phyloP scores from a whole-genome alignment of 148 eudicot species.

The Polygonum maritimum region DNA sequence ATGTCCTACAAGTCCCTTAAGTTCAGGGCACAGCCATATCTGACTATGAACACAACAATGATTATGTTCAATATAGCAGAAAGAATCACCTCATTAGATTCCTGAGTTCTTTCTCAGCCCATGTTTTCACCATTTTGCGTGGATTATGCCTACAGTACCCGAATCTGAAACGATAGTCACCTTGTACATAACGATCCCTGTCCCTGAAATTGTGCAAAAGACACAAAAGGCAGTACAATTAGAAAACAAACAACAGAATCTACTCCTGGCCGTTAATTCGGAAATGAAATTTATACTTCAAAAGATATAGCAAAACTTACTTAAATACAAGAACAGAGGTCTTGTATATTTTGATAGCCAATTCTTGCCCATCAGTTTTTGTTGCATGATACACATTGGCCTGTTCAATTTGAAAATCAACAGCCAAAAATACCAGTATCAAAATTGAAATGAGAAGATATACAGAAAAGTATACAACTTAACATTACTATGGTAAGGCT shows the following conservation, averaged over 20 bases:
- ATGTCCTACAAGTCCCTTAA: too few species aligned
- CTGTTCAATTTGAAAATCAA: slow-evolving; percentile 26
- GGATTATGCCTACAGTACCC: slow-evolving; percentile 98
- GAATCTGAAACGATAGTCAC: slow-evolving; percentile 88
- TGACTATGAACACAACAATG: not conserved
- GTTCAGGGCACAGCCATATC: not conserved
- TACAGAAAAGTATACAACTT: not conserved
- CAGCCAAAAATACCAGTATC: not conserved
- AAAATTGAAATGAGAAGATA: not conserved
- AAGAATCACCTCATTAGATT: slow-evolving; percentile 76
- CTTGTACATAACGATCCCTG: slow-evolving; percentile 89
- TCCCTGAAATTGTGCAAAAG: slow-evolving; percentile 44
- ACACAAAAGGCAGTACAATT: not conserved
- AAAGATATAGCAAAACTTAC: slow-evolving; percentile 33
- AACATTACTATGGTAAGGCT: not conserved
- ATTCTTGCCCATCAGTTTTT: slow-evolving; percentile 74
- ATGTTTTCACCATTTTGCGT: slow-evolving; percentile 97
- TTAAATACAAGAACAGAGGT: slow-evolving; percentile 94
- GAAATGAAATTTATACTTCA: not conserved
- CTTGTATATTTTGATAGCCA: slow-evolving; percentile 92
- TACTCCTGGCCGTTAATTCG: not conserved
- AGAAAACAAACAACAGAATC: not conserved
- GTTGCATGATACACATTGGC: slow-evolving; percentile 98
- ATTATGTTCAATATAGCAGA: not conserved
- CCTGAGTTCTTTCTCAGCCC: slow-evolving; percentile 99